These are phyloP conservation scores for Cyclocybe cylindracea DNA, from an alignment of 768 basidiomycete species.

Conservation along the genomic window DNA sequence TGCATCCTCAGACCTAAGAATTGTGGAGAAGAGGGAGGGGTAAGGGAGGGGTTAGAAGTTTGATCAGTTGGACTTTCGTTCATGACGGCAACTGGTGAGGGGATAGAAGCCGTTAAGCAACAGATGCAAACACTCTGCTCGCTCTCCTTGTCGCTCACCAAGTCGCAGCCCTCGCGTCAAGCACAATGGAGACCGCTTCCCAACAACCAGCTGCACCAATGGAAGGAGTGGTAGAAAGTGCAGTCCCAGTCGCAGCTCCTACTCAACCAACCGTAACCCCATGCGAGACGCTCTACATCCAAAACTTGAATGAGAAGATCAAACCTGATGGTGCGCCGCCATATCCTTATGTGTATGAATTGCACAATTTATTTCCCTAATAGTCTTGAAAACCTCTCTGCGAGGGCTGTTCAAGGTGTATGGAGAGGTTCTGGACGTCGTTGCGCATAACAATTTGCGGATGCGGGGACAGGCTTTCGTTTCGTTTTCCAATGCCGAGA, in stretches of 20 bases:
- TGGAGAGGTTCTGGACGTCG: conserved; percentile 92
- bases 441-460: conserved; percentile 90
- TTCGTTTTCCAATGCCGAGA: conserved; percentile 81
- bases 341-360: neutral
- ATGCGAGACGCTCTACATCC: conserved; percentile 91
- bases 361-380: conserved; percentile 3
- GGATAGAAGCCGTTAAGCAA: neutral
- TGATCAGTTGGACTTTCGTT: conserved; percentile 1
- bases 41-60: too few relatives aligned
- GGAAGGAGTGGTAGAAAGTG: conserved; percentile 27
- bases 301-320: conserved; percentile 95
- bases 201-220: conserved; percentile 15
- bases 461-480: conserved; percentile 99
- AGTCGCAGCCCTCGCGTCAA: too few relatives aligned
- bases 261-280: conserved; percentile 28
- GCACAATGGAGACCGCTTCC: neutral
- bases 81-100: conserved; percentile 14
- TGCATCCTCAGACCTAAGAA: too few relatives aligned
- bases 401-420: conserved; percentile 91
- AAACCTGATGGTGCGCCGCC: conserved; percentile 64
- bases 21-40: too few relatives aligned
- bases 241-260: conserved; percentile 2
- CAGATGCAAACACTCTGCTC: too few relatives aligned
- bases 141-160: too few relatives aligned
- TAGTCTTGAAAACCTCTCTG: conserved; percentile 88